Evolutionary conservation across 2,329 filamentous ascomycete genomes (phyloP).

Genomic region (Ophiostoma triangulosporum): DNA sequence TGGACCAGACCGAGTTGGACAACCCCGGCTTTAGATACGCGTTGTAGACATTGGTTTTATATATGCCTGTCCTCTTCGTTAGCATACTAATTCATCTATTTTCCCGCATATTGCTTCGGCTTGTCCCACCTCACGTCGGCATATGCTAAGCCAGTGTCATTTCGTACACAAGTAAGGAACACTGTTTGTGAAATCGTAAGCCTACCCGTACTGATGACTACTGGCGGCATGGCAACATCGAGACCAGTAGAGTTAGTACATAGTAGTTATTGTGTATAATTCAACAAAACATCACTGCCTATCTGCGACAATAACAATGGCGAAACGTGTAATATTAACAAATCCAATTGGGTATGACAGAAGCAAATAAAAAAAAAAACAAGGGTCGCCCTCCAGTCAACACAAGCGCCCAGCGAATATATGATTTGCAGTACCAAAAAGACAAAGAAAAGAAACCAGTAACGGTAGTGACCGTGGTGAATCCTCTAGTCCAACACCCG

Average conservation of each 20-base stretch:
- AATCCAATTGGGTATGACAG: background rate
- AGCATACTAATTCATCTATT: too few species aligned
- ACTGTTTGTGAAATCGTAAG: too few species aligned
- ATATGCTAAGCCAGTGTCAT: too few species aligned
- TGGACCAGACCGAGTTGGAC: slow-evolving; percentile 17
- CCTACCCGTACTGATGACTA: too few species aligned
- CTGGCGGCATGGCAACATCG: too few species aligned
- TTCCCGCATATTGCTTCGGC: too few species aligned
- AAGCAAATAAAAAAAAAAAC: background rate
- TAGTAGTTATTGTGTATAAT: background rate
- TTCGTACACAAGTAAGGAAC: too few species aligned
- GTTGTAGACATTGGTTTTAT: background rate
- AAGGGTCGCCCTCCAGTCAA: background rate
- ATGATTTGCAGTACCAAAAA: background rate
- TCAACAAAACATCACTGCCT: background rate
- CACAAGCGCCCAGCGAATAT: background rate
- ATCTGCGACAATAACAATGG: background rate
- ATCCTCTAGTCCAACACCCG: background rate
- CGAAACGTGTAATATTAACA: background rate
- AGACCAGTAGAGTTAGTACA: too few species aligned
- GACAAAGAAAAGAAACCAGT: background rate
- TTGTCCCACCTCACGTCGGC: too few species aligned
- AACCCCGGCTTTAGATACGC: slow-evolving; percentile 18
- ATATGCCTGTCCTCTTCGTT: background rate
- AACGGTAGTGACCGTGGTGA: background rate